Percentiles rank a stretch among this genome's conserved stretches.
These are phyloP conservation scores for Gracilaria domingensis DNA, from an alignment of 23 red algal species.

Conservation along the genomic window DNA sequence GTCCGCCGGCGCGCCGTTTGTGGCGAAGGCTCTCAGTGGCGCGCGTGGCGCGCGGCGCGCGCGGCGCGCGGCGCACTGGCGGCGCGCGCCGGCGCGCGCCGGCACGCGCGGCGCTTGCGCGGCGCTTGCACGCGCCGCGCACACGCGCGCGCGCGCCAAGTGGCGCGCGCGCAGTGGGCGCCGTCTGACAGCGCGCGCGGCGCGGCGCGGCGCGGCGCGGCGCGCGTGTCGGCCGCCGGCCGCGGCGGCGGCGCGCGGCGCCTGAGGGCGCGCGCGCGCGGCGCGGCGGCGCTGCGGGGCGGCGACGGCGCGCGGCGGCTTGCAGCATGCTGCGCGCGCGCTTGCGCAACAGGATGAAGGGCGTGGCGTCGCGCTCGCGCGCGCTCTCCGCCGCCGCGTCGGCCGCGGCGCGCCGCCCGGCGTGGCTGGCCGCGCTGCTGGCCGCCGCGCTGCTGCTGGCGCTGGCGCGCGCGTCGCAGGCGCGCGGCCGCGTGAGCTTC, in stretches of 20 bases:
- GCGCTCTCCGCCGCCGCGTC: neutral
- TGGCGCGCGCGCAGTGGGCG: constrained; percentile 9
- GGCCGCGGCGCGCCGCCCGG: neutral
- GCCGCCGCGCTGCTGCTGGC: neutral
- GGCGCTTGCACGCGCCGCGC: neutral
- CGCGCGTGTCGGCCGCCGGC: no score
- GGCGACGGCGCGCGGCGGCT: no score
- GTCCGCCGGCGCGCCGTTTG: no score
- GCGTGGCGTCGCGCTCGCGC: neutral
- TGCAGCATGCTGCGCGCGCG: neutral
- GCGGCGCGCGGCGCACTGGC: neutral
- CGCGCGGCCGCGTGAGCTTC: neutral
- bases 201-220: neutral
- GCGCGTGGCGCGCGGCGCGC: neutral
- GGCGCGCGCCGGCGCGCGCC: neutral
- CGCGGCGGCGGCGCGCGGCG: neutral
- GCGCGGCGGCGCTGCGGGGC: neutral
- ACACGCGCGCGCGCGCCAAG: neutral
- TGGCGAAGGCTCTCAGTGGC: no score
- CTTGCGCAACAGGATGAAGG: neutral
- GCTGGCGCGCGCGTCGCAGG: neutral
- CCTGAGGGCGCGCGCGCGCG: neutral
- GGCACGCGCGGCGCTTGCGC: neutral
- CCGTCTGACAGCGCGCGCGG: neutral
- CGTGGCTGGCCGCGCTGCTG: neutral